Percentiles rank a stretch among this genome's conserved stretches.
Conservation (phyloP, 2,329 filamentous ascomycete genomes). For the Neoarthrinium moseri region DNA sequence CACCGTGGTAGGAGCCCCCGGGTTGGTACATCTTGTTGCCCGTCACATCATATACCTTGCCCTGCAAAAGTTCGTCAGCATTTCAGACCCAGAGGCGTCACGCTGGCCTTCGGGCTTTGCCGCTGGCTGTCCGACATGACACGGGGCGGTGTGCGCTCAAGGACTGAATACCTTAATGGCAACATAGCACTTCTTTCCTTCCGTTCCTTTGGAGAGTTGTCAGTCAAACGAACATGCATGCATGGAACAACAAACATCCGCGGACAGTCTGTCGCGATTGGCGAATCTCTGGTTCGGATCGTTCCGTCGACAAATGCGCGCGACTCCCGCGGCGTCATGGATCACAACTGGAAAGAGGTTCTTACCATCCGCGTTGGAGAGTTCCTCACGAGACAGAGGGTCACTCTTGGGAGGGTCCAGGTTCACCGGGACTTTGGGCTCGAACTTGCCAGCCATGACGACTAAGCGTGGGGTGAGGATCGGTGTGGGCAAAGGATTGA, state of each 20-base stretch:
- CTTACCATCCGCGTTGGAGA: slow-evolving; percentile 81
- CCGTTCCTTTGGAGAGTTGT: slow-evolving; percentile 48
- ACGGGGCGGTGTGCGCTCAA: too few species aligned
- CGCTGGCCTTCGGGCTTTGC: too few species aligned
- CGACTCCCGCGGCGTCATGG: too few species aligned
- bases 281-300: too few species aligned
- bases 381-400: slow-evolving; percentile 74
- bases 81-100: too few species aligned
- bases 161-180: slow-evolving; percentile 69
- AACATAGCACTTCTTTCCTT: slow-evolving; percentile 65
- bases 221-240: slow-evolving; percentile 13
- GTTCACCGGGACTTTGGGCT: slow-evolving; percentile 73
- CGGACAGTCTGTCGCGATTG: too few species aligned
- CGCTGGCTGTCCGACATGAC: too few species aligned
- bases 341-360: slow-evolving; percentile 15
- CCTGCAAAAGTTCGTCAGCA: slow-evolving; percentile 46
- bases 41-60: slow-evolving; percentile 90
- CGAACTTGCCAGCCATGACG: slow-evolving; percentile 65
- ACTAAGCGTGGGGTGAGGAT: background rate
- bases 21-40: slow-evolving; percentile 85
- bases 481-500: background rate
- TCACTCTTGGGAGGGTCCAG: slow-evolving; percentile 86
- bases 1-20: slow-evolving; percentile 83
- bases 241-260: background rate
- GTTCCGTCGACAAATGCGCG: too few species aligned